Base-by-base conservation (phyloP, 148 eudicot species). In the Vaccinium vitisidaea region DNA sequence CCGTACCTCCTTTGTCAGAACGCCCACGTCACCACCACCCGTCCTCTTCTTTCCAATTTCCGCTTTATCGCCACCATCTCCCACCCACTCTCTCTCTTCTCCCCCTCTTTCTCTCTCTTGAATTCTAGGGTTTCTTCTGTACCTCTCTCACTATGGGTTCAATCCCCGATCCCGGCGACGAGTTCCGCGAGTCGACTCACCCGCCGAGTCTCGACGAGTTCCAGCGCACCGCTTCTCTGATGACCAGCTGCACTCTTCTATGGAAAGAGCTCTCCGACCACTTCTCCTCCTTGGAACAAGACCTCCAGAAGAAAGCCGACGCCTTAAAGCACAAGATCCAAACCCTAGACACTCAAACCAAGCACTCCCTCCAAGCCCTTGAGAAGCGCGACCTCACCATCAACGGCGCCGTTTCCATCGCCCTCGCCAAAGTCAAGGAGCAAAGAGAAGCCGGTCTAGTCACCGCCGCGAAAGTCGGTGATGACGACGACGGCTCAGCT, bases 201-300 rank as follows among this genome's bases (percentile, higher is more conserved):
- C 63, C 46, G 71, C 88, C 95, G 86, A 91, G 90, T 63, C 90
- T 95, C 88, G 98, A 95, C 63, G 98, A 94, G 18, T 95, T 95
- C 84, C 98, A 94, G 88, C 84, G 90, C 23, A 98, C 94, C 82
- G 88, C 98, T 2, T 94, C 98, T 8, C 92, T 95, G 23, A 95
- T 95, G 98, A 94, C 98, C n/a, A 93, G 93, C 84, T 95, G 98
- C 86, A 95, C 98, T 8, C 93, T 94, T 1, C 90, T 95, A 5
- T 95, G 98, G 98, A 95, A 95, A 80, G 98, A 94, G 84, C 96
- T 94, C 52, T 92, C 96, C 36, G 98, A 95, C 83, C 98, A 95
- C 87, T 95, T 93, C 92, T 87, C 91, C 25, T 83, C 86, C 27
- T 92, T 95, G 49, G 98, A 95, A 55, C 91, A 92, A 25, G 88